A percentile compares a stretch with the other conserved stretches of the same genome.
These are phyloP conservation scores for Naganishia liquefaciens DNA, from an alignment of 1,284 basidiomycete species.

Conservation along the genomic window DNA sequence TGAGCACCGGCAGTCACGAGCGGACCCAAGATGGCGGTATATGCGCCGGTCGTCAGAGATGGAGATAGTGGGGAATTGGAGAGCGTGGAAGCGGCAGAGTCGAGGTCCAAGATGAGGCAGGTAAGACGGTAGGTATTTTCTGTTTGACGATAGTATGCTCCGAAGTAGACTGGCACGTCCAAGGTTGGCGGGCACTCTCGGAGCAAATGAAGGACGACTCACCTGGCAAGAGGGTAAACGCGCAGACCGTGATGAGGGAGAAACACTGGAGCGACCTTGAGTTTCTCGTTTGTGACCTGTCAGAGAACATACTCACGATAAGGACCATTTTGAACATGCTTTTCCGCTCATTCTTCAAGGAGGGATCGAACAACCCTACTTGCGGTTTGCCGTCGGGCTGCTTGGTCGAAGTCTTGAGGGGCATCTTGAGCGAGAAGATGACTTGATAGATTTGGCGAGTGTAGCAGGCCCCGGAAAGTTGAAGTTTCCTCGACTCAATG, in stretches of 20 bases:
- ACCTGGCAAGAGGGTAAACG: conserved; percentile 13
- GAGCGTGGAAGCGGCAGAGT: conserved; percentile 41
- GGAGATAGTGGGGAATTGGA: conserved; percentile 26
- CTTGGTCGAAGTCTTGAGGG: conserved; percentile 19
- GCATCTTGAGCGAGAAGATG: background rate
- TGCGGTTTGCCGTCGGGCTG: conserved; percentile 39
- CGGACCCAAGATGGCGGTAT: conserved; percentile 47
- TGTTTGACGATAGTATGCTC: conserved; percentile 33
- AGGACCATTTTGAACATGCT: conserved; percentile 40
- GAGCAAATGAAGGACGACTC: background rate
- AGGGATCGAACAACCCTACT: conserved; percentile 38
- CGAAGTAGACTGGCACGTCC: conserved; percentile 46
- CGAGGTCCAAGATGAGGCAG: conserved; percentile 42
- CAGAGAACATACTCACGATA: conserved; percentile 34
- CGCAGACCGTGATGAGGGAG: conserved; percentile 16
- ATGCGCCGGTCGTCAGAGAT: conserved; percentile 30
- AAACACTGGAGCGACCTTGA: background rate
- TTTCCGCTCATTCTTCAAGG: conserved; percentile 40
- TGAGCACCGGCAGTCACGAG: conserved; percentile 37
- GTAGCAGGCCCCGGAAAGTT: background rate
- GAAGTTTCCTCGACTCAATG: background rate
- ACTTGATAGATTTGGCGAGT: background rate
- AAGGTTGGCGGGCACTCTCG: conserved; percentile 10
- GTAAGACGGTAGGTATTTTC: conserved; percentile 28
- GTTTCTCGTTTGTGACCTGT: background rate